Conservation (phyloP, 768 basidiomycete species). For the Lepiota subincarnata region DNA sequence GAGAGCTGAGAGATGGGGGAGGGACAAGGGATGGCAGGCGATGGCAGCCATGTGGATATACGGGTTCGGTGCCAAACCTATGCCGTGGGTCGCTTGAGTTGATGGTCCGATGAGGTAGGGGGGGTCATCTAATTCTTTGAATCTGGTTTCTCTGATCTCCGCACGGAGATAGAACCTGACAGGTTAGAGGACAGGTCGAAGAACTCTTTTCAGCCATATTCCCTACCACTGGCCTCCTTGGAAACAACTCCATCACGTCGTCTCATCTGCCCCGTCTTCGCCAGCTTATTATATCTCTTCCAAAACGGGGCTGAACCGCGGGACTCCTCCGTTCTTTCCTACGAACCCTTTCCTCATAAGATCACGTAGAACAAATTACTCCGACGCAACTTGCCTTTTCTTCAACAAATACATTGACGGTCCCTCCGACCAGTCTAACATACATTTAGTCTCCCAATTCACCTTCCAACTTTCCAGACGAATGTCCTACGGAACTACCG, state of each 20-base stretch:
- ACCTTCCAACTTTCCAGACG: slow-evolving; percentile 12
- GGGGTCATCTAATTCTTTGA: slow-evolving; percentile 14
- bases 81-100: slow-evolving; percentile 32
- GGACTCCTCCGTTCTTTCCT: slow-evolving; percentile 30
- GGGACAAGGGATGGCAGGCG: slow-evolving; percentile 6
- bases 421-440: slow-evolving; percentile 18
- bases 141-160: slow-evolving; percentile 17
- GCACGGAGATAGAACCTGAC: slow-evolving; percentile 21
- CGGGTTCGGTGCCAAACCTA: slow-evolving; percentile 27
- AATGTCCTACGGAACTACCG: slow-evolving; percentile 51
- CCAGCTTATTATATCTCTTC: slow-evolving; percentile 33
- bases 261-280: slow-evolving; percentile 25
- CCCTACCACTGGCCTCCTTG: slow-evolving; percentile 35
- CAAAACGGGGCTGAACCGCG: slow-evolving; percentile 27
- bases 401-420: slow-evolving; percentile 23
- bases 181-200: slow-evolving; percentile 22
- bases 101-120: slow-evolving; percentile 39
- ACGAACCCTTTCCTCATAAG: slow-evolving; percentile 29
- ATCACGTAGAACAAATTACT: slow-evolving; percentile 32
- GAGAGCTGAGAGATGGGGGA: background rate
- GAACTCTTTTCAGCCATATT: slow-evolving; percentile 26
- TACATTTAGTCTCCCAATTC: slow-evolving; percentile 12
- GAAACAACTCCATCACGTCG: slow-evolving; percentile 44
- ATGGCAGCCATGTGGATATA: slow-evolving; percentile 17
- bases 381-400: slow-evolving; percentile 32